Conservation (phyloP, 2,329 filamentous ascomycete genomes). For the Alternaria arbusti region DNA sequence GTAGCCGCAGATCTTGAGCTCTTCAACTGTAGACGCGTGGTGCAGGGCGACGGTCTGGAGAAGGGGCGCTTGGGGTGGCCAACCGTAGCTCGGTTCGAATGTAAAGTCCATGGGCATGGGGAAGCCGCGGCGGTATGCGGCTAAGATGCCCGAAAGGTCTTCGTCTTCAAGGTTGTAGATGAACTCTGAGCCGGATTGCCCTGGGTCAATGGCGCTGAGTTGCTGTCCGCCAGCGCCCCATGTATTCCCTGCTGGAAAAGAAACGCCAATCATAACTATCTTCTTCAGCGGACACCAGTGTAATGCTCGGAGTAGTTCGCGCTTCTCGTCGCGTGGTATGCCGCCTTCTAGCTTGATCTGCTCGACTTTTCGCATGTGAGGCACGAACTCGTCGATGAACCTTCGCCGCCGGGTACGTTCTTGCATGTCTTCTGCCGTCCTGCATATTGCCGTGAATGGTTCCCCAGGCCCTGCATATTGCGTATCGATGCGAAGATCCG, state of each 20-base stretch:
- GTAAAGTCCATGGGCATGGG: conserved; percentile 24
- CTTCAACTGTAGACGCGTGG: conserved; percentile 50
- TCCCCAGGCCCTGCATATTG: conserved; percentile 40
- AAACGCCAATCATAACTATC: conserved; percentile 54
- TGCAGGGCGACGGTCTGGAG: conserved; percentile 52
- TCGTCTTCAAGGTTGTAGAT: conserved; percentile 39
- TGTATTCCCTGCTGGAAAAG: conserved; percentile 53
- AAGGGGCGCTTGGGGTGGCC: conserved; percentile 48
- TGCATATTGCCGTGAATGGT: conserved; percentile 36
- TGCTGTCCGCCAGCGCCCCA: conserved; percentile 50
- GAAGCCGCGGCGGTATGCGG: conserved; percentile 32
- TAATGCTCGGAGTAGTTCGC: conserved; percentile 53
- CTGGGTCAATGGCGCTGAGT: conserved; percentile 38
- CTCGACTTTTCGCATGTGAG: conserved; percentile 50
- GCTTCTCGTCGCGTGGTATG: conserved; percentile 55
- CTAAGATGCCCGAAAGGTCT: conserved; percentile 31
- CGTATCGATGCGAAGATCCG: conserved; percentile 53
- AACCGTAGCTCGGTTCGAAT: conserved; percentile 51
- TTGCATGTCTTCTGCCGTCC: conserved; percentile 18
- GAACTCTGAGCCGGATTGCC: conserved; percentile 21
- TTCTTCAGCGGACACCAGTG: conserved; percentile 52
- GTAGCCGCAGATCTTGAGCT: conserved; percentile 58
- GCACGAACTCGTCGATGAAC: conserved; percentile 53
- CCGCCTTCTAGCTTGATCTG: conserved; percentile 57
- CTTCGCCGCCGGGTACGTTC: conserved; percentile 39